A percentile compares a stretch with the other conserved stretches of the same genome.
These are phyloP conservation scores for Kazachstania africana DNA, from an alignment of 805 yeast species.

Conservation along the genomic window DNA sequence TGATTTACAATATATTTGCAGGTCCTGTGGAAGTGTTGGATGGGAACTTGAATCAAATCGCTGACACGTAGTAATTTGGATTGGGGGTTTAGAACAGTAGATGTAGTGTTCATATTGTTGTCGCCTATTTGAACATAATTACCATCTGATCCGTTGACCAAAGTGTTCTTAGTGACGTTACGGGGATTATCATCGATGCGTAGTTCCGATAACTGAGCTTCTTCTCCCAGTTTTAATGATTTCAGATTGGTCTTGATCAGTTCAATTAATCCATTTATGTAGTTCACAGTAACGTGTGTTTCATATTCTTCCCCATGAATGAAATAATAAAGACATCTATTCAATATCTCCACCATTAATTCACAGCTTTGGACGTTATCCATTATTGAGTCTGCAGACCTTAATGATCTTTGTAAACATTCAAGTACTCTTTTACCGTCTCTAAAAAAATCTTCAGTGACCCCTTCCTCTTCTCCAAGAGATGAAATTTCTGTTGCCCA, in stretches of 20 bases:
- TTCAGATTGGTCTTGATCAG: slow-evolving; percentile 54
- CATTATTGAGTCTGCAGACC: slow-evolving; percentile 92
- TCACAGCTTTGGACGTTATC: slow-evolving; percentile 56
- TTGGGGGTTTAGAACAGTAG: slow-evolving; percentile 16
- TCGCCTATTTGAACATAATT: slow-evolving; percentile 12
- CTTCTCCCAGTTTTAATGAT: slow-evolving; percentile 28
- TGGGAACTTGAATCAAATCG: slow-evolving; percentile 19
- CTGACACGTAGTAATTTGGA: slow-evolving; percentile 22
- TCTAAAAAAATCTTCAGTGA: slow-evolving; percentile 29
- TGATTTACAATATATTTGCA: slow-evolving; percentile 59
- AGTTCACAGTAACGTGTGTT: slow-evolving; percentile 48
- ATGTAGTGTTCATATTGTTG: slow-evolving; percentile 11
- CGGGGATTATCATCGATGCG: slow-evolving; percentile 4
- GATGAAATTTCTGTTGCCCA: slow-evolving; percentile 64
- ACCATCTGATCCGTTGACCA: slow-evolving; percentile 21
- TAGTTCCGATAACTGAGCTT: slow-evolving; percentile 4
- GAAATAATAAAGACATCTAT: slow-evolving; percentile 74
- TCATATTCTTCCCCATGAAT: slow-evolving; percentile 28
- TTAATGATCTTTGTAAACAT: slow-evolving; percentile 74
- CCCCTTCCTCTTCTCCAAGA: slow-evolving; percentile 34
- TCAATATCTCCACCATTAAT: slow-evolving; percentile 80
- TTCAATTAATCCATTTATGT: slow-evolving; percentile 78
- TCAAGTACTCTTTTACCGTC: slow-evolving; percentile 73
- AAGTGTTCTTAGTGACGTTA: background rate
- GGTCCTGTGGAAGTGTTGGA: slow-evolving; percentile 56